Evolutionary conservation across 1,284 basidiomycete genomes (phyloP), one percentile per base, ranked within the genome.

Genomic region (Agroathelia rolfsii): DNA sequence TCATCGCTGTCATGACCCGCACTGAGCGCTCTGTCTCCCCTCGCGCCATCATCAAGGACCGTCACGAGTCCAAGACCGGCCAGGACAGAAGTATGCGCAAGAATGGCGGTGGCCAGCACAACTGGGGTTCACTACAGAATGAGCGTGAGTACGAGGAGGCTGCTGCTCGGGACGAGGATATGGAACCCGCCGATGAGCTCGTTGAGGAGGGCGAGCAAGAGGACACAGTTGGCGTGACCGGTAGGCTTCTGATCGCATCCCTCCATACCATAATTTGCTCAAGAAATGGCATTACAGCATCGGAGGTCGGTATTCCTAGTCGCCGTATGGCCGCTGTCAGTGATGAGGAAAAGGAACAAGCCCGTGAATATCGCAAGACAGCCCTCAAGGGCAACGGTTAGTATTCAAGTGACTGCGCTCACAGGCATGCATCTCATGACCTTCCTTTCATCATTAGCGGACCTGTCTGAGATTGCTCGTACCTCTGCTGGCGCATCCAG

Each of bases 391-490:
- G 60, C 36, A 59, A 60, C 40, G 62, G 72, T 74, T 42, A 35
- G 62, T 55, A 14, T 32, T 10, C 14, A 28, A 3, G 30, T 16
- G 8, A 15, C 28, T 12, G 24, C 16, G 25, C 26, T 24, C 24
- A 16, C 14, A 13, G 10, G 16, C 17, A 40, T 13, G 22, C 24
- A 16, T 15, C 14, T 10, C 16, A 19, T 41, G 13, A 37, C 36
- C 24, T 43, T 25, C 26, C 29, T 16, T 29, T 30, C 1, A 20
- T 43, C 28, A 8, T 40, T 72, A 71, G 62, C 46, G 36, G 81
- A 88, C 56, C 70, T 90, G 37, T 66, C 69, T 26, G 64, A 74
- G 35, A 89, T 90, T 47, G 86, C 86, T 16, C 78, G 83, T 45
- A 84, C 83, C 38, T 87, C 83, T 9, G 66, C 68, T 41, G 86